phyloP scores from a whole-genome alignment of 2,329 filamentous ascomycete species.

The Microcera coccophila region DNA sequence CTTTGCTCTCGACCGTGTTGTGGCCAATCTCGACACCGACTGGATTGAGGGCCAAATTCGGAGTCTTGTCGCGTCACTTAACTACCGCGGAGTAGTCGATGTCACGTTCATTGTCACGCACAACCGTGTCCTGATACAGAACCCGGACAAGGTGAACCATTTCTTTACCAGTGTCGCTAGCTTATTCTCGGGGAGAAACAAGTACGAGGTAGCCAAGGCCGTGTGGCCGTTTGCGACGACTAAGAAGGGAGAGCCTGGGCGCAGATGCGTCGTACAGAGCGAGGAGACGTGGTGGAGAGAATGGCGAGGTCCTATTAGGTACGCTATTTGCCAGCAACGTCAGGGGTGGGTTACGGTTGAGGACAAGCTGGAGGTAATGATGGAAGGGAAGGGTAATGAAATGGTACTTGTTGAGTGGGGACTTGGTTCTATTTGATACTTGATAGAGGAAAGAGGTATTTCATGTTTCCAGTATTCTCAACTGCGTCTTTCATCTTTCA shows the following conservation, averaged over 20 bases:
- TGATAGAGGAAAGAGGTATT: too few relatives aligned
- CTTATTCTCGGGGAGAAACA: conserved; percentile 50
- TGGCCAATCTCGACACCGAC: conserved; percentile 52
- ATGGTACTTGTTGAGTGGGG: conserved; percentile 42
- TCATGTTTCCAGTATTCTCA: too few relatives aligned
- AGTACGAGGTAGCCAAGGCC: conserved; percentile 53
- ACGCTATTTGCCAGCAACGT: conserved; percentile 46
- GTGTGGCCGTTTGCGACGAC: conserved; percentile 56
- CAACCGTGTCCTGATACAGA: conserved; percentile 46
- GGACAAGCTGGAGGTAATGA: conserved; percentile 51
- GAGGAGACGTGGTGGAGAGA: conserved; percentile 55
- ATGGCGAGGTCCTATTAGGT: conserved; percentile 30
- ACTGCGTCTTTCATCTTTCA: too few relatives aligned
- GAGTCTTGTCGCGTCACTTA: conserved; percentile 46
- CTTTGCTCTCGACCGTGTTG: conserved; percentile 50
- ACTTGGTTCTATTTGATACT: conserved; percentile 25
- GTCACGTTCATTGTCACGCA: conserved; percentile 51
- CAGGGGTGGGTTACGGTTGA: conserved; percentile 46
- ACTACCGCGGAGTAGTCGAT: conserved; percentile 48
- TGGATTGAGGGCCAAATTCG: conserved; percentile 55
- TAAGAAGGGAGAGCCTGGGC: conserved; percentile 41
- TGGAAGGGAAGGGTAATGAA: conserved; percentile 44
- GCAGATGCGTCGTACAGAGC: conserved; percentile 49
- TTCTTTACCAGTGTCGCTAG: conserved; percentile 51
- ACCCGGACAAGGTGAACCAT: conserved; percentile 50